Evolutionary conservation across 176 grass and related monocot genomes (phyloP), one percentile per base, ranked within the genome.

Genomic region (Juncus effusus): DNA sequence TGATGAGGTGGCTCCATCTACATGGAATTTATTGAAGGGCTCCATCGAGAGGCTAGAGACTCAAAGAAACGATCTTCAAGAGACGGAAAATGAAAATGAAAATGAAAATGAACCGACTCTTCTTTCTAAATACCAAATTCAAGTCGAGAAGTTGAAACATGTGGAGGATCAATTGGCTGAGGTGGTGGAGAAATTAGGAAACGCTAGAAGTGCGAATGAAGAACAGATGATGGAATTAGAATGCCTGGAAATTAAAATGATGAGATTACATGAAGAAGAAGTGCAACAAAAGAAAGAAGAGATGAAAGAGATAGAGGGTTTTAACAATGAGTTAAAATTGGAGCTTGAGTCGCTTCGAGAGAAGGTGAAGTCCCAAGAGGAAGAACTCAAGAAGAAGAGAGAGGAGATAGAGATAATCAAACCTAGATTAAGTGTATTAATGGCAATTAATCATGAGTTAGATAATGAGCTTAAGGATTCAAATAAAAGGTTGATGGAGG

Each of bases 321-420:
- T 7, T 40, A 42, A 42, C 67, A 70, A 70, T 55, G 55, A 50
- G 55, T 37, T 54, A 15, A 57, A 6, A 47, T 54, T 35, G 54
- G 51, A 38, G 47, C 51, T 57, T 12, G 14, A 57, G 54, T 16
- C 2, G 14, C 1, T 5, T 5, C 14, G 4, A 16, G 5, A 57
- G 5, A 16, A 57, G 14, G n/a, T 57, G 54, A 16, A 57, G n/a
- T 13, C n/a, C 4, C 54, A 13, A 13, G 14, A 57, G 54, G 54
- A 13, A 28, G 19, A 79, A 79, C 69, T 68, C 14, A 36, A 57
- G 79, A 54, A 67, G 54, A 83, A 76, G 76, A 83, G 61, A 56
- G 61, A 77, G 76, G 76, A 87, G 53, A 80, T 83, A 41, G 80
- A 80, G 59, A 90, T 63, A 50, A 56, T 76, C 66, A 85, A 81